Evolutionary conservation across 2,329 filamentous ascomycete species (phyloP).

Genomic region (Nemania abortiva): DNA sequence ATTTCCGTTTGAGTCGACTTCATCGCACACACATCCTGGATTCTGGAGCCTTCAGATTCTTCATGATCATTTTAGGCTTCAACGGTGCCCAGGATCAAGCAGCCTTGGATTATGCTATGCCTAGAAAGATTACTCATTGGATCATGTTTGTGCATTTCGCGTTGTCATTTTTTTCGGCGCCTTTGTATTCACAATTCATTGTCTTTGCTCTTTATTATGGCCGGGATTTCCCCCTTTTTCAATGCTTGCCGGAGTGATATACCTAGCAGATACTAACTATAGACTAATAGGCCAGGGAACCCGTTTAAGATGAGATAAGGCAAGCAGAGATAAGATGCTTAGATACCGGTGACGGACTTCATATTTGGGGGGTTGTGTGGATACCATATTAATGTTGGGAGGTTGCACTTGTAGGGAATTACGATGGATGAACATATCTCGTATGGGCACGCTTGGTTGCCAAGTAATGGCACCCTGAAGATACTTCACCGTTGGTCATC

Average conservation of each 20-base stretch:
- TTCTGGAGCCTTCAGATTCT: not conserved
- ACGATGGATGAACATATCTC: not conserved
- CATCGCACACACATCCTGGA: not conserved
- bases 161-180: slow-evolving; percentile 5
- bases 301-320: slow-evolving; percentile 9
- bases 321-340: not conserved
- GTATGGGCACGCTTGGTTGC: not conserved
- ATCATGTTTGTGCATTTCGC: slow-evolving; percentile 32
- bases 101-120: slow-evolving; percentile 10
- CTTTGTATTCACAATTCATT: slow-evolving; percentile 1
- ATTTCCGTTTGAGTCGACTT: slow-evolving; percentile 3
- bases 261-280: slow-evolving; percentile 28
- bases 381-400: not conserved
- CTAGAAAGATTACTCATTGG: slow-evolving; percentile 5
- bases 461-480: not conserved
- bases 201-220: slow-evolving; percentile 2
- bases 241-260: slow-evolving; percentile 10
- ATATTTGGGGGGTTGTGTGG: not conserved
- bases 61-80: slow-evolving; percentile 4
- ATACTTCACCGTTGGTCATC: not conserved
- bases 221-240: slow-evolving; percentile 15
- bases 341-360: not conserved
- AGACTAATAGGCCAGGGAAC: slow-evolving; percentile 6
- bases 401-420: not conserved
- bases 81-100: slow-evolving; percentile 1